Evolutionary conservation across 371 early-diverging fungal genomes (phyloP).

Genomic region (Capillidium heterosporum): DNA sequence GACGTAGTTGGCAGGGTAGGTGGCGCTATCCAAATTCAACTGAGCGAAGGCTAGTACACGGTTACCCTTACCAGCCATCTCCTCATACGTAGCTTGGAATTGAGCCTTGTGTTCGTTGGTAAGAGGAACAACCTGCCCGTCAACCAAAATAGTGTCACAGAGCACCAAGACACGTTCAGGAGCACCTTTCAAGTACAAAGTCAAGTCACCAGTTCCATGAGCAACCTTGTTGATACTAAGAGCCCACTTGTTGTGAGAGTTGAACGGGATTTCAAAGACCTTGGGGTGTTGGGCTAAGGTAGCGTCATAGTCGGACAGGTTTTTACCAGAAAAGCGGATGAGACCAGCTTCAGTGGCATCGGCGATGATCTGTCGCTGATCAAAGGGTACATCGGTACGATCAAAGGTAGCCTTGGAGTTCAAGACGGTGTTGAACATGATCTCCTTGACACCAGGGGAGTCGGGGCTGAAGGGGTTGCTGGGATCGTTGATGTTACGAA

Average conservation of each 20-base stretch:
- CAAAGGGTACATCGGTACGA: conserved; percentile 61
- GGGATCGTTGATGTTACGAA: conserved; percentile 21
- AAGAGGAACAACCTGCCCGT: conserved; percentile 24
- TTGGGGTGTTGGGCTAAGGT: conserved; percentile 50
- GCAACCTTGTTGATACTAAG: conserved; percentile 61
- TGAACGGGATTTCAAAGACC: conserved; percentile 93
- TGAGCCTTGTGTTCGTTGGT: conserved; percentile 32
- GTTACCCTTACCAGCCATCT: conserved; percentile 80
- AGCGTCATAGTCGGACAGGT: conserved; percentile 41
- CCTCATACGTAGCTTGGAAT: conserved; percentile 54
- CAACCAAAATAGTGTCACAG: conserved; percentile 44
- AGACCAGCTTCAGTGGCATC: conserved; percentile 91
- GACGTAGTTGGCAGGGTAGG: conserved; percentile 44
- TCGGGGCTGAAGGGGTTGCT: conserved; percentile 19
- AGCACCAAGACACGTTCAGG: conserved; percentile 74
- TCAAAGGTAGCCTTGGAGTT: conserved; percentile 77
- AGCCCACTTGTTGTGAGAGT: conserved; percentile 86
- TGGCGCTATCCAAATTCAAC: conserved; percentile 29
- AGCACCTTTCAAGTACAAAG: conserved; percentile 79
- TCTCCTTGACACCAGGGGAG: conserved; percentile 43
- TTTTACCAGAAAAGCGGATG: conserved; percentile 51
- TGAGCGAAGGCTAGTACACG: conserved; percentile 88
- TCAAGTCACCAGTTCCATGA: conserved; percentile 46
- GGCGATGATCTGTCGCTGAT: conserved; percentile 54
- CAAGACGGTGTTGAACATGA: conserved; percentile 47